Evolutionary conservation across 495 filamentous ascomycete genomes (phyloP), one percentile per base, ranked within the genome.

Genomic region (Monascus purpureus): DNA sequence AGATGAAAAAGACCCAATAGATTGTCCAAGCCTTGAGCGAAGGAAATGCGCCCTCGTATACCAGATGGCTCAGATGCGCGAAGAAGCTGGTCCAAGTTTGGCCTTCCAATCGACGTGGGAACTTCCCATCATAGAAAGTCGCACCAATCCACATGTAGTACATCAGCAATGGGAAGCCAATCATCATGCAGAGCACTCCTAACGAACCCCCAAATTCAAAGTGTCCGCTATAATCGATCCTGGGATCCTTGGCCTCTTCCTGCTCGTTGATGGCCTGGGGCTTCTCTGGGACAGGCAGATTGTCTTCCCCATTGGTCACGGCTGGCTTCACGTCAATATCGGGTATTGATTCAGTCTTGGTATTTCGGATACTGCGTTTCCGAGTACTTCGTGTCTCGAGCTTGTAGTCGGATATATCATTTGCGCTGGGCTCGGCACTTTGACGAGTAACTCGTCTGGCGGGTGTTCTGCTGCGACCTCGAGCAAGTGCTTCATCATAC

Each of bases 111-210:
- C 72, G 81, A 32, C 55, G 55, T 13, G 88, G 88, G 36, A 92
- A 65, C 39, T 80, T 73, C 38, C 85, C 85, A 56, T 82, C 62
- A 52, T 93, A 97, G 55, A 85, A 88, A 28, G 75, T 83, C 24
- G 87, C 82, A 17, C 90, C 90, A 50, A 93, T 77, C 88, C 88
- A 97, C 83, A 97, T 88, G 63, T 93, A 95, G 65, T 80, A 95
- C 90, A 97, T 97, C 39, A 97, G 65, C 26, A 80, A 22, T 8
- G 90, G 90, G 55, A 95, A 97, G 28, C 75, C 77, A 37, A 90
- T 65, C 84, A 97, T 97, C 73, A 93, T 83, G 32, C 74, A 62
- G 13, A 61, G 52, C 15, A 84, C 75, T 34, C 87, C 87, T 29
- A 58, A 59, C 1, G 82, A 75, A 36, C 90, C 90, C 36, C 86